Percentiles rank a stretch among this genome's conserved stretches.
Evolutionary conservation across 2,329 filamentous ascomycete genomes (phyloP).

Genomic region (Diaporthe capsici): DNA sequence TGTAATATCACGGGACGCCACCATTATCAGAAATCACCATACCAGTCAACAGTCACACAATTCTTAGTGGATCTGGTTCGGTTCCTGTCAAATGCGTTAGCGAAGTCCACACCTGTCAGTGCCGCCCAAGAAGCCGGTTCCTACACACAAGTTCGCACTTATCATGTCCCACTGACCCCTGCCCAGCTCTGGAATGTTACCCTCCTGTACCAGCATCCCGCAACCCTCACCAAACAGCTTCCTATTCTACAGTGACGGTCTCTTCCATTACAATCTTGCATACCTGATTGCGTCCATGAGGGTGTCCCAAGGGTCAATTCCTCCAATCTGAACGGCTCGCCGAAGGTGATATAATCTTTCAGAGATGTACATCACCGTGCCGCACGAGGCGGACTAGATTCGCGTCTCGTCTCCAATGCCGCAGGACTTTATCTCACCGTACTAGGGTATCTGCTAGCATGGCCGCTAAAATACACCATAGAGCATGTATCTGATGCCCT

Average conservation of each 20-base stretch:
- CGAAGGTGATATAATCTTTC: not conserved
- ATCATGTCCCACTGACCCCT: not conserved
- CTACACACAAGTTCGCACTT: not conserved
- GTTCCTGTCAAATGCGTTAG: slow-evolving; percentile 13
- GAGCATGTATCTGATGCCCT: not conserved
- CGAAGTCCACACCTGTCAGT: not conserved
- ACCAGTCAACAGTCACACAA: not conserved
- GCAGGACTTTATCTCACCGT: no score
- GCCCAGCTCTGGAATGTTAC: slow-evolving; percentile 2
- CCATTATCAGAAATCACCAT: not conserved
- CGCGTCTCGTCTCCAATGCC: not conserved
- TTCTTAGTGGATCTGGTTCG: slow-evolving; percentile 3
- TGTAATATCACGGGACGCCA: slow-evolving; percentile 7
- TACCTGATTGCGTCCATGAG: not conserved
- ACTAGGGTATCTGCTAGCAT: not conserved
- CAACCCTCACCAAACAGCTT: not conserved
- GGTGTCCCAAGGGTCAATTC: not conserved
- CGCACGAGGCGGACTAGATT: not conserved
- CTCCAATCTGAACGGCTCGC: not conserved
- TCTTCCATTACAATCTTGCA: not conserved
- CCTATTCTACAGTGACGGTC: not conserved
- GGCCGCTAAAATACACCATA: not conserved
- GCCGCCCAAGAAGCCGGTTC: not conserved
- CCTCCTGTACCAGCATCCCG: not conserved
- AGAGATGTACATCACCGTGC: not conserved